Evolutionary conservation across 2,329 filamentous ascomycete genomes (phyloP).

Genomic region (Hymenoscyphus scutula): DNA sequence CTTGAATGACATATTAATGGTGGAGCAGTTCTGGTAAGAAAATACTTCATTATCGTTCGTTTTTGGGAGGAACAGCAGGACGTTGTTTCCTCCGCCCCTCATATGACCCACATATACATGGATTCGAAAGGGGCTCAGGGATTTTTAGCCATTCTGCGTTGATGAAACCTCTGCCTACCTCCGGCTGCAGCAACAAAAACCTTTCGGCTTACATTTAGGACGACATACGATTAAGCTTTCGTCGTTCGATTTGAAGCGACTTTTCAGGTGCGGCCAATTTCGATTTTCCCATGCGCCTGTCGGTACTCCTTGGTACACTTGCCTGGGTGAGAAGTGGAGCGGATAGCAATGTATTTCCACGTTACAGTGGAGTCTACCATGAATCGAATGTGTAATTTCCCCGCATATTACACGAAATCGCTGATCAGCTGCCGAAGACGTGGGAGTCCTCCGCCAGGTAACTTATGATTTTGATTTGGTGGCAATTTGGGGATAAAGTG

Average conservation of each 20-base stretch:
- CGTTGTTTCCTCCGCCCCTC: neutral
- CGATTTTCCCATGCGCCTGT: conserved; percentile 5
- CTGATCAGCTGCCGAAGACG: conserved; percentile 6
- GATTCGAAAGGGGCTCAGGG: neutral
- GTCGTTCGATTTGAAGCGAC: neutral
- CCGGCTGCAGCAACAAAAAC: neutral
- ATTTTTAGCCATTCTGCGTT: neutral
- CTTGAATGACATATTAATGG: too few relatives aligned
- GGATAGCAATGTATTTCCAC: conserved; percentile 17
- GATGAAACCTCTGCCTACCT: neutral
- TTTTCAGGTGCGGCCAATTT: neutral
- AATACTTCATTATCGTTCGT: too few relatives aligned
- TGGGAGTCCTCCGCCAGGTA: conserved; percentile 5
- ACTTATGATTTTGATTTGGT: conserved; percentile 11
- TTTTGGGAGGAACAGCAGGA: neutral
- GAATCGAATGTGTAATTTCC: conserved; percentile 11
- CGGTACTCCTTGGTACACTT: conserved; percentile 12
- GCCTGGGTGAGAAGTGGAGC: conserved; percentile 1
- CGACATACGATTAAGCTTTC: conserved; percentile 3
- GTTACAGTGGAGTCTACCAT: conserved; percentile 12
- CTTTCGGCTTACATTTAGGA: neutral
- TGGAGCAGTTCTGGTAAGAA: too few relatives aligned
- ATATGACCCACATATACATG: neutral
- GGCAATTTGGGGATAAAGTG: conserved; percentile 16
- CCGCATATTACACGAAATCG: neutral